Conservation (phyloP, 495 filamentous ascomycete species). For the Cladorrhinum samala region DNA sequence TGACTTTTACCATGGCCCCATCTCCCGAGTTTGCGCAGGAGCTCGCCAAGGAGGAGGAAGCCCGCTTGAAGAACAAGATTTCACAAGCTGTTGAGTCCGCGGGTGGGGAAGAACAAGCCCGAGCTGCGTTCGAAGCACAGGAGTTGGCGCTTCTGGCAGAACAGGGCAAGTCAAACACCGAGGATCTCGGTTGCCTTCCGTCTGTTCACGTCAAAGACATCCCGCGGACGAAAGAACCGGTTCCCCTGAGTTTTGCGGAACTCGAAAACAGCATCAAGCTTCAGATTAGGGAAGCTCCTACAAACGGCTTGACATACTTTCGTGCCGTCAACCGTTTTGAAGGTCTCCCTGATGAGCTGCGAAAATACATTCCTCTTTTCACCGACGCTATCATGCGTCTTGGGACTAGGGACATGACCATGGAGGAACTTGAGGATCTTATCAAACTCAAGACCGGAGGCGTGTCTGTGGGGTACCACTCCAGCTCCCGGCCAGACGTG, state of each 20-base stretch:
- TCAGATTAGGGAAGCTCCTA: slow-evolving; percentile 86
- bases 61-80: slow-evolving; percentile 64
- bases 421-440: slow-evolving; percentile 91
- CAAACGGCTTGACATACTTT: slow-evolving; percentile 95
- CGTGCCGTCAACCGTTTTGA: slow-evolving; percentile 75
- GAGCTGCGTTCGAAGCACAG: slow-evolving; percentile 58
- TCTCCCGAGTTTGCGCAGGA: slow-evolving; percentile 64
- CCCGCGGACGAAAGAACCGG: slow-evolving; percentile 65
- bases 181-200: slow-evolving; percentile 82
- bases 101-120: slow-evolving; percentile 65
- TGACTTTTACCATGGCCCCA: slow-evolving; percentile 94
- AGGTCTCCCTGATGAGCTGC: slow-evolving; percentile 76
- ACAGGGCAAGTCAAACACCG: slow-evolving; percentile 72
- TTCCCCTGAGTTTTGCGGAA: slow-evolving; percentile 60
- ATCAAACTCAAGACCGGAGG: slow-evolving; percentile 98
- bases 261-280: slow-evolving; percentile 58
- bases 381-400: slow-evolving; percentile 88
- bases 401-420: slow-evolving; percentile 76
- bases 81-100: slow-evolving; percentile 58
- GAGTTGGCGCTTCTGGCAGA: slow-evolving; percentile 77
- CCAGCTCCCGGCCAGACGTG: slow-evolving; percentile 66
- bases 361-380: slow-evolving; percentile 82
- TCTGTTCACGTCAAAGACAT: slow-evolving; percentile 85
- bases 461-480: slow-evolving; percentile 70
- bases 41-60: slow-evolving; percentile 69